These are phyloP conservation scores for Xylariaceae sp. DNA, from an alignment of 2,329 filamentous ascomycete genomes.

Conservation along the genomic window DNA sequence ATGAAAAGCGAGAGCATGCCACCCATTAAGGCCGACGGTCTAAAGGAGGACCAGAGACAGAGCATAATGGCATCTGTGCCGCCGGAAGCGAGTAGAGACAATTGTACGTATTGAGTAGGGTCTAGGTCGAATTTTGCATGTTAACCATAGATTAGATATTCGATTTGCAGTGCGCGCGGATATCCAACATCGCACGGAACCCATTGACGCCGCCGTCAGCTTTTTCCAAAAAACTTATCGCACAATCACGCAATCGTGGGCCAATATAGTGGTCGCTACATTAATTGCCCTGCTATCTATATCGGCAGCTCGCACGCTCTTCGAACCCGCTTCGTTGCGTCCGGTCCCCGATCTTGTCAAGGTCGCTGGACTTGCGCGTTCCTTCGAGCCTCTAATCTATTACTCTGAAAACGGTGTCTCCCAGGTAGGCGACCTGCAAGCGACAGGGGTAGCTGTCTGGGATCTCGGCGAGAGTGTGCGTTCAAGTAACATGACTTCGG, in stretches of 20 bases:
- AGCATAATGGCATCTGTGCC: slow-evolving; percentile 40
- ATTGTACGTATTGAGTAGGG: slow-evolving; percentile 51
- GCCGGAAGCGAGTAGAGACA: slow-evolving; percentile 49
- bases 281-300: slow-evolving; percentile 69
- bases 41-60: slow-evolving; percentile 30
- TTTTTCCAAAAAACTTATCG: slow-evolving; percentile 66
- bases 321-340: slow-evolving; percentile 69
- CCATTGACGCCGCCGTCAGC: slow-evolving; percentile 74
- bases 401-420: slow-evolving; percentile 89
- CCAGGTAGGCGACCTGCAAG: slow-evolving; percentile 86
- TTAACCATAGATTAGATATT: slow-evolving; percentile 65
- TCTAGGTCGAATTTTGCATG: slow-evolving; percentile 1
- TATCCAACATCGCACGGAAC: slow-evolving; percentile 84
- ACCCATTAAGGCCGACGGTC: slow-evolving; percentile 29
- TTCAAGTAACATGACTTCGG: slow-evolving; percentile 88
- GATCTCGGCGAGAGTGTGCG: slow-evolving; percentile 91
- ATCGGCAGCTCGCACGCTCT: slow-evolving; percentile 67
- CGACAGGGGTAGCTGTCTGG: slow-evolving; percentile 92
- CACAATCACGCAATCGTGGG: slow-evolving; percentile 71
- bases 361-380: slow-evolving; percentile 85
- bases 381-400: slow-evolving; percentile 93
- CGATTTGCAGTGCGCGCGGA: slow-evolving; percentile 87
- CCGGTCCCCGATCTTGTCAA: slow-evolving; percentile 87
- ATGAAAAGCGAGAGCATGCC: slow-evolving; percentile 42
- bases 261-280: slow-evolving; percentile 67